A percentile compares a stretch with the other conserved stretches of the same genome.
phyloP scores from a whole-genome alignment of 306 rosid genomes.

The Pyrus betulifolia region DNA sequence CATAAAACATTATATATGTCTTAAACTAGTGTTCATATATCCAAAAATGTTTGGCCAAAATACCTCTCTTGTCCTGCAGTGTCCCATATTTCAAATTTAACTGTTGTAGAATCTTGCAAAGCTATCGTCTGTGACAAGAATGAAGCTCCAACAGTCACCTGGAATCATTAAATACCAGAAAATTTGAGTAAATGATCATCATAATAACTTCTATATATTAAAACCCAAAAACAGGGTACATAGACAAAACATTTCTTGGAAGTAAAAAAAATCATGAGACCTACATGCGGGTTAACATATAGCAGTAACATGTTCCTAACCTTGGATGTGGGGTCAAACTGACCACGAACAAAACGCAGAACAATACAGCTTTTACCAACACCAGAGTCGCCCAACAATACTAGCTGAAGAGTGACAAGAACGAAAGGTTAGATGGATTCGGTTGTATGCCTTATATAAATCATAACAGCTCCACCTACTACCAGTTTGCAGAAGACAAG shows the following conservation, averaged over 20 bases:
- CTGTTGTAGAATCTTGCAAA: constrained; percentile 95
- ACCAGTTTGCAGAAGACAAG: not conserved
- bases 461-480: not conserved
- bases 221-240: not conserved
- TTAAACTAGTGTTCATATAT: not conserved
- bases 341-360: constrained; percentile 97
- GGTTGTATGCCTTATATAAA: not conserved
- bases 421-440: constrained; percentile 15
- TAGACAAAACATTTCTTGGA: not conserved
- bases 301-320: constrained; percentile 32
- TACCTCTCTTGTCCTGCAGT: constrained; percentile 99
- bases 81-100: constrained; percentile 99
- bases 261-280: not conserved
- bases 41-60: constrained; percentile 1
- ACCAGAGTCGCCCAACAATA: constrained; percentile 96
- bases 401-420: constrained; percentile 54
- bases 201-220: not conserved
- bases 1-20: not conserved
- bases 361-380: constrained; percentile 99
- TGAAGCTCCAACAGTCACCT: constrained; percentile 99
- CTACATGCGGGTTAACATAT: not conserved
- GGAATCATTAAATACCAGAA: constrained; percentile 32
- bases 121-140: constrained; percentile 98
- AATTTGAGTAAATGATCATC: constrained; percentile 4
- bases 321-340: constrained; percentile 98